phyloP scores from a whole-genome alignment of 345 rosid genomes.

The Adansonia digitata region DNA sequence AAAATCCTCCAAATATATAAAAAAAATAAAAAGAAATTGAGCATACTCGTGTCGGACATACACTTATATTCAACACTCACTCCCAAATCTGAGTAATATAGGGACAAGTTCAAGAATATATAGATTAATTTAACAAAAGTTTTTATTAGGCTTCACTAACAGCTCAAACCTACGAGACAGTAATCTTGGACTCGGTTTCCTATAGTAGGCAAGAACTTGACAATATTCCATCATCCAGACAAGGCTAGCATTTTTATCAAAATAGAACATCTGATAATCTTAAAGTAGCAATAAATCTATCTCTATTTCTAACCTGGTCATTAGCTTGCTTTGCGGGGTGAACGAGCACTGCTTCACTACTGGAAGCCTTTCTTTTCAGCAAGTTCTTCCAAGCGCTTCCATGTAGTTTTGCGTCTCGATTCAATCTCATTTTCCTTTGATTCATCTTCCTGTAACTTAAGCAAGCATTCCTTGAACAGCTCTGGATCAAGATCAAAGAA shows the following conservation, averaged over 20 bases:
- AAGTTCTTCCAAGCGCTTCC: constrained; percentile 71
- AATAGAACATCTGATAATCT: constrained; percentile 1
- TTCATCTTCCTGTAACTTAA: constrained; percentile 47
- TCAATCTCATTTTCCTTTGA: constrained; percentile 31
- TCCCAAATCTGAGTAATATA: too few species aligned
- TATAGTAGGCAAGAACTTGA: neutral
- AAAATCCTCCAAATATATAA: too few species aligned
- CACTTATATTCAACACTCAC: too few species aligned
- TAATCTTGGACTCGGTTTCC: neutral
- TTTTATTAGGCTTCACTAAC: constrained; percentile 4
- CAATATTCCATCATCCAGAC: neutral
- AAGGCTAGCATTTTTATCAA: neutral
- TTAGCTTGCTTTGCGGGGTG: neutral
- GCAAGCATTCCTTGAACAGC: constrained; percentile 46
- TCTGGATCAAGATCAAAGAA: constrained; percentile 53
- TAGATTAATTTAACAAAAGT: constrained; percentile 5
- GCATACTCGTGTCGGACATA: too few species aligned
- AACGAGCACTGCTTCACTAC: neutral
- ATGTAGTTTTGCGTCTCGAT: constrained; percentile 34
- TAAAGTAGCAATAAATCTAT: constrained; percentile 1
- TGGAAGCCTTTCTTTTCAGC: constrained; percentile 47
- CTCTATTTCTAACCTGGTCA: constrained; percentile 20
- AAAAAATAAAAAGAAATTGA: too few species aligned
- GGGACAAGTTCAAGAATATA: constrained; percentile 3
- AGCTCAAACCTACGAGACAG: neutral